phyloP scores from a whole-genome alignment of 441 rosid genomes.

The Breynia disticha region DNA sequence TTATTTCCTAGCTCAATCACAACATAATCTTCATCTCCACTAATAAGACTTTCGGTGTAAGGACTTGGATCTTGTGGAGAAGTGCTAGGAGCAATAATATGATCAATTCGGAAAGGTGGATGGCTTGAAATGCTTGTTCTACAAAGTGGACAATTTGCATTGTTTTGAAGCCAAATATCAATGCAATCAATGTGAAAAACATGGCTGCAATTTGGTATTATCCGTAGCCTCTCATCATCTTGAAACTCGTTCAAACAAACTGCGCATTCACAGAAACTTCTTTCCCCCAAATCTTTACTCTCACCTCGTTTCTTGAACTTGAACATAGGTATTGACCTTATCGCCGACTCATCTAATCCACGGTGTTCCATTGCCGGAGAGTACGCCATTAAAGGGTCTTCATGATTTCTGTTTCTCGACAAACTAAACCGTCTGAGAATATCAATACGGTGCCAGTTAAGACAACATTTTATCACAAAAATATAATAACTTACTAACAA shows the following conservation, averaged over 20 bases:
- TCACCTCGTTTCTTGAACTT: constrained; percentile 42
- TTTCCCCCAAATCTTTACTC: constrained; percentile 22
- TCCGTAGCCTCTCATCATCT: constrained; percentile 67
- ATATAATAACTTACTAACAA: constrained; percentile 75
- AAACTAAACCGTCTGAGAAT: constrained; percentile 44
- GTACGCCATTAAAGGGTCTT: constrained; percentile 39
- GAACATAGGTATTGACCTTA: constrained; percentile 69
- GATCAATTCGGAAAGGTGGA: constrained; percentile 20
- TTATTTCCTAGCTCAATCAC: constrained; percentile 51
- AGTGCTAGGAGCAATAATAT: constrained; percentile 31
- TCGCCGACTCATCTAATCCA: constrained; percentile 69
- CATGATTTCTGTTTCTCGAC: constrained; percentile 33
- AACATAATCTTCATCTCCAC: constrained; percentile 55
- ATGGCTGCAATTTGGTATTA: constrained; percentile 69
- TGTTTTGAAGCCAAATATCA: constrained; percentile 85
- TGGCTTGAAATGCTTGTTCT: constrained; percentile 62
- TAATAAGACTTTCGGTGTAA: constrained; percentile 13
- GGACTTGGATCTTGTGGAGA: constrained; percentile 36
- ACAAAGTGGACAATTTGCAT: constrained; percentile 84
- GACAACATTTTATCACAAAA: constrained; percentile 80
- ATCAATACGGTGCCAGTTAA: constrained; percentile 66
- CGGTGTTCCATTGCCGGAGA: constrained; percentile 38
- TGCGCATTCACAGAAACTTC: constrained; percentile 49
- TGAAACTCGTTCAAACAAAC: constrained; percentile 84
- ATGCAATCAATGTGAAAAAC: constrained; percentile 87